Evolutionary conservation across 306 rosid species (phyloP), one percentile per base, ranked within the genome.

Genomic region (Acmispon strigosus): DNA sequence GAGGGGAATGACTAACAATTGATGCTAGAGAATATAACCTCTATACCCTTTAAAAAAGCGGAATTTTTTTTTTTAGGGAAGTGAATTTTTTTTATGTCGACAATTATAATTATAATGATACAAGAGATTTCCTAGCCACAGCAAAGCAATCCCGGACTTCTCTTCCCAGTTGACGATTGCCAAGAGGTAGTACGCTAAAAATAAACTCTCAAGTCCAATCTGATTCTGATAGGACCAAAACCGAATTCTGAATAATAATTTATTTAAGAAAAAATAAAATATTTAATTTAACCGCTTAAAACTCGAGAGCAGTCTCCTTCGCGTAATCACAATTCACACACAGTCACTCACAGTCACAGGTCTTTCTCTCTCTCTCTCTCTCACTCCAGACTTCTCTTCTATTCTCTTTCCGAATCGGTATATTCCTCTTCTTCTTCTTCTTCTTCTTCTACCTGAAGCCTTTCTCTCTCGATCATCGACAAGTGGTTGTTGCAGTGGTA

Each of bases 221-320:
- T 45, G 20, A 56, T 70, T 44, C 14, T 43, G 75, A 70, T 37
- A 68, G 74, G 74, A 69, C 39, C 47, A 8, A 65, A 45, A 8
- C 4, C 4, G 3, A 27, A 27, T 2, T 27, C 32, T 1, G 32
- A 27, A 27, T 3, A 22, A 22, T 22, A 3, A 22, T 22, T 22
- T 22, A 22, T 22, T 22, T 22, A 27, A 27, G 2, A 27, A 27
- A 27, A 27, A 27, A 27, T 2, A 27, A 4, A 2, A 27, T 27
- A 27, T 27, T 27, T 1, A 27, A 27, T 67, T 71, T 58, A 59
- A 76, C 81, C 68, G 84, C 69, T 60, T 76, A 8, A 59, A 68
- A 55, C 52, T 47, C 8, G 1, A 17, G 2, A 37, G 37, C 1
- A 32, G 37, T 32, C 4, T 17, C 18, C 9, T 19, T 15, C 63